Evolutionary conservation across 768 basidiomycete species (phyloP).

Genomic region (Dacryopinax primogenitus): DNA sequence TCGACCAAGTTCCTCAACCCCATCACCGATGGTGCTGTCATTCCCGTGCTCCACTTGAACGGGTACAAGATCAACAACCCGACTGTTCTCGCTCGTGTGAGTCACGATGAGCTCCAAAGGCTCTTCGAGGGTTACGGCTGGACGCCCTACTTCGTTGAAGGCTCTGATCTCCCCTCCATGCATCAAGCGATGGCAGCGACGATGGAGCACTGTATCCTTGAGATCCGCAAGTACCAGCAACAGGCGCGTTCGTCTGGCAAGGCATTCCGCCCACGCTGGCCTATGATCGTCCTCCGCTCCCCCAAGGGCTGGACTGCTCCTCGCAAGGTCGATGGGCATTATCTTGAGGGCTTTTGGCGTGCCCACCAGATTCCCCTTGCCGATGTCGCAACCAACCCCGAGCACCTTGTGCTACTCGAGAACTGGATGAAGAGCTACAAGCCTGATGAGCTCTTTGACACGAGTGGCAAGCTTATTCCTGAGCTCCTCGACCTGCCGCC

Average conservation of each 20-base stretch:
- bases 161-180: conserved; percentile 42
- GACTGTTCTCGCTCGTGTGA: conserved; percentile 84
- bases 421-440: conserved; percentile 64
- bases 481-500: conserved; percentile 54
- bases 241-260: conserved; percentile 58
- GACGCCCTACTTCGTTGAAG: conserved; percentile 68
- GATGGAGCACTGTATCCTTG: conserved; percentile 64
- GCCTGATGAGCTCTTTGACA: conserved; percentile 51
- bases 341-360: conserved; percentile 68
- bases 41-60: conserved; percentile 83
- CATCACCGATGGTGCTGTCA: conserved; percentile 73
- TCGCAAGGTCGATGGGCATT: conserved; percentile 49
- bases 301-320: conserved; percentile 74
- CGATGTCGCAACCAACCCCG: conserved; percentile 45
- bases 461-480: conserved; percentile 39
- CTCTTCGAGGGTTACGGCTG: conserved; percentile 79
- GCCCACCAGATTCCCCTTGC: conserved; percentile 86
- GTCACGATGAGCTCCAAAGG: conserved; percentile 63
- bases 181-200: conserved; percentile 69
- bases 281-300: conserved; percentile 70
- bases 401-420: conserved; percentile 51
- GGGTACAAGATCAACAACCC: conserved; percentile 86
- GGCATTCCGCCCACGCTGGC: conserved; percentile 86
- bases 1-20: conserved; percentile 85
- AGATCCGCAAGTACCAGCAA: conserved; percentile 61